Base-by-base conservation (phyloP, 1,139 yeast genomes). In the Hansenula lynferdii region DNA sequence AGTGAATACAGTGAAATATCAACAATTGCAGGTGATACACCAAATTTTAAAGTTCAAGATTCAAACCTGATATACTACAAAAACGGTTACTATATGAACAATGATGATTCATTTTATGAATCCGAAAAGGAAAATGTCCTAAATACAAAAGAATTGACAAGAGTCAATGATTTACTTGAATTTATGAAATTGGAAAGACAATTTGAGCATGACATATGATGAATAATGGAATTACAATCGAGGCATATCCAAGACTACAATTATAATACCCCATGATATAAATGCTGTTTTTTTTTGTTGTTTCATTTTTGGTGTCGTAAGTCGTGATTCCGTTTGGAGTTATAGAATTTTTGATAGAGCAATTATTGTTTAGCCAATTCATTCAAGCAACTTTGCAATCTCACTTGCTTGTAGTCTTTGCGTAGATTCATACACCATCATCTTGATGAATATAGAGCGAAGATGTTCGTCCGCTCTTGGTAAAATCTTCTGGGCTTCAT, bases 371-470 rank as follows among this genome's bases (percentile, higher is more conserved):
- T 5, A 4, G 8, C 1, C 27, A n/a, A 4, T 10, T 25, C 8
- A 11, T 14, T 5, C 15, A 7, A 30, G 23, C 50, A 35, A 28
- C 35, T 39, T 6, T 43, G 54, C 45, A 3, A 62, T 45, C 22
- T 51, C 43, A 1, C 42, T 29, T 10, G 73, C 66, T n/a, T 60
- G 42, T 21, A 63, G 40, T 39, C 79, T 54, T 5, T 53, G 34
- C 1, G 60, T 42, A 1, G 71, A 65, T 42, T 72, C 65, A 43
- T 62, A 74, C 16, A 57, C 48, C 53, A 70, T 61, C 64, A 71
- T 63, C 12, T 47, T 39, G 26, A 41, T 38, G 24, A 50, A 45
- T 2, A 43, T 23, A 3, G 37, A 42, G 10, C 34, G 36, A 4
- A 65, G 28, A 4, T 31, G 26, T 8, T 49, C 53, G n/a, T 57